Evolutionary conservation across 1,284 basidiomycete species (phyloP), one percentile per base, ranked within the genome.

Genomic region (Volvariella surrecta): DNA sequence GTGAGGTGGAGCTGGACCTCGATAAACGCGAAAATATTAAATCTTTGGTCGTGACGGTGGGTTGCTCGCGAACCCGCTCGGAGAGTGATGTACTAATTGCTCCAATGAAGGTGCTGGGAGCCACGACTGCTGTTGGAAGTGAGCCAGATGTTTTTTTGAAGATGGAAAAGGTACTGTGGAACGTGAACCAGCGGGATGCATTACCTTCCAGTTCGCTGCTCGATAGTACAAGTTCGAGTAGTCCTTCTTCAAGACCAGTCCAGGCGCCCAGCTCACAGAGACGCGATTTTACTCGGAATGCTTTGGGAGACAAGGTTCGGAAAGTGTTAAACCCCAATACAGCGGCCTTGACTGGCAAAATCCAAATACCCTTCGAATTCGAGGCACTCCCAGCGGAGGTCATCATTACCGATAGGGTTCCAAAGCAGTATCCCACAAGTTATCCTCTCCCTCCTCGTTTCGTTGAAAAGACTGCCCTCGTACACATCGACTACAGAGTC

Each of bases 401-500:
- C 10, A 8, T 6, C 6, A 6, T 35, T 7, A 6, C 50, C 51
- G 20, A 50, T 67, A 16, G 50, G n/a, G 24, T 28, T 11, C 24
- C 24, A 6, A 6, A 28, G 6, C 24, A 57, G 17, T 58, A 63
- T 21, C 40, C 48, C 16, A 61, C 54, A 32, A 53, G 49, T 13
- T 70, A 66, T 41, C 56, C 51, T 11, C 60, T 73, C 3, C 74
- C 74, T 3, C 68, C 72, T n/a, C 67, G 60, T 37, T 71, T 75
- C 46, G 63, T 66, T 0, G 71, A 76, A 51, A 54, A 63, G 20
- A 64, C 64, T 2, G 66, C 66, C 40, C 62, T 66, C 3, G 67
- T 62, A 6, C 68, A 70, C 40, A 64, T 79, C 24, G 69, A 76
- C 39, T 78, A 78, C 52, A 64, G 62, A 43, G 49, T 77, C 9